A percentile compares a stretch with the other conserved stretches of the same genome.
phyloP scores from a whole-genome alignment of 1,139 yeast genomes.

The Dujonia santamariae region DNA sequence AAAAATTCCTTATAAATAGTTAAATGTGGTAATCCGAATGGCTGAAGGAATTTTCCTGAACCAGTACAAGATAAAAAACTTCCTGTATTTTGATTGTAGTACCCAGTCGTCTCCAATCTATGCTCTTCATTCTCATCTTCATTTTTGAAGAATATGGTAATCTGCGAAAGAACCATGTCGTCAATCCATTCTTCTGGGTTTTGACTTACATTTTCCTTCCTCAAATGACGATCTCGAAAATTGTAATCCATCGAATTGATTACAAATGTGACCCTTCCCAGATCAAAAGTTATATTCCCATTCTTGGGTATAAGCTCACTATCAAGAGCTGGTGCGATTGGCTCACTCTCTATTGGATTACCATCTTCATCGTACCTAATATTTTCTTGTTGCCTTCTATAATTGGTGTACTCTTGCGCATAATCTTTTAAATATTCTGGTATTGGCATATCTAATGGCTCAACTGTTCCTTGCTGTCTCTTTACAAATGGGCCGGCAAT shows the following conservation, averaged over 20 bases:
- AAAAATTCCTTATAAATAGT: constrained; percentile 43
- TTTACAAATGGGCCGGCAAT: constrained; percentile 43
- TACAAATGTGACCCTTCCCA: constrained; percentile 25
- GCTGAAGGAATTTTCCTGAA: constrained; percentile 73
- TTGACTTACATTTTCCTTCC: constrained; percentile 9
- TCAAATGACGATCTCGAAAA: constrained; percentile 17
- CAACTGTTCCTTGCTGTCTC: constrained; percentile 13
- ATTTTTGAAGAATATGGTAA: constrained; percentile 31
- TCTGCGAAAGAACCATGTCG: constrained; percentile 29
- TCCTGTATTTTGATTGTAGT: constrained; percentile 72
- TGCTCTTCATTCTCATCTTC: constrained; percentile 43
- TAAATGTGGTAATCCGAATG: constrained; percentile 58
- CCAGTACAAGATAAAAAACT: constrained; percentile 60
- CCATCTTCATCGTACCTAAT: constrained; percentile 23
- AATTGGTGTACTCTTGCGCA: constrained; percentile 26
- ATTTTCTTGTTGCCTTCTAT: constrained; percentile 16
- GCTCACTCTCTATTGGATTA: constrained; percentile 8
- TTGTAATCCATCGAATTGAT: constrained; percentile 25
- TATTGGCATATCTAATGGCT: constrained; percentile 21
- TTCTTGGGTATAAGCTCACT: constrained; percentile 13
- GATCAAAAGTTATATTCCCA: constrained; percentile 27
- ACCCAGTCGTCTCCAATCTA: constrained; percentile 53
- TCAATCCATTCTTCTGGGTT: constrained; percentile 16
- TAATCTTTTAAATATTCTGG: constrained; percentile 45
- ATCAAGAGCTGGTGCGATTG: constrained; percentile 2